A percentile compares a stretch with the other conserved stretches of the same genome.
Evolutionary conservation across 225 moss, liverwort and hornwort species (phyloP).

Genomic region (Physcomitrellopsis africana): DNA sequence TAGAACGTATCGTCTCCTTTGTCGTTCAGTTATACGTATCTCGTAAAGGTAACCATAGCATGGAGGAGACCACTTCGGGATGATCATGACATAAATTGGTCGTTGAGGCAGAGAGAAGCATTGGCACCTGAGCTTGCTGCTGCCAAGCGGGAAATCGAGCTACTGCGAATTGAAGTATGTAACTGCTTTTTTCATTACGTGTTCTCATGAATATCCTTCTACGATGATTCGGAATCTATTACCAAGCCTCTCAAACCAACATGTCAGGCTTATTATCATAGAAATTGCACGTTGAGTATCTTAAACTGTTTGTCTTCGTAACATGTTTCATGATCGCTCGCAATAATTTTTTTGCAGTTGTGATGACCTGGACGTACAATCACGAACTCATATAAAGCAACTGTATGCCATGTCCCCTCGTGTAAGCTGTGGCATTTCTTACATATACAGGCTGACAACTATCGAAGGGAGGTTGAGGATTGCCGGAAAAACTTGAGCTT

Average conservation of each 20-base stretch:
- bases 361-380: neutral
- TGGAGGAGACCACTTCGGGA: neutral
- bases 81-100: constrained; percentile 25
- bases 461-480: constrained; percentile 86
- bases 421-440: constrained; percentile 27
- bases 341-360: too few relatives aligned
- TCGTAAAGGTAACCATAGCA: too few relatives aligned
- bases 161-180: constrained; percentile 78
- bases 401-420: neutral
- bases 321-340: too few relatives aligned
- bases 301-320: too few relatives aligned
- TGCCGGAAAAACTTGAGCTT: constrained; percentile 78
- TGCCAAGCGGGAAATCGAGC: constrained; percentile 80
- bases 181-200: neutral
- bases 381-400: neutral
- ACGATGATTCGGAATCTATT: too few relatives aligned
- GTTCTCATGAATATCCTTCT: too few relatives aligned
- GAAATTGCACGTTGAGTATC: too few relatives aligned
- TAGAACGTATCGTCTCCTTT: neutral
- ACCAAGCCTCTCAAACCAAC: too few relatives aligned
- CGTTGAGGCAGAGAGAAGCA: constrained; percentile 65
- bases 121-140: constrained; percentile 81
- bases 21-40: too few relatives aligned
- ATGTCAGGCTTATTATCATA: too few relatives aligned
- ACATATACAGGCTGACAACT: constrained; percentile 69